These are phyloP conservation scores for Aphanomyces cochlioides DNA, from an alignment of 352 stramenopile species.

Conservation along the genomic window DNA sequence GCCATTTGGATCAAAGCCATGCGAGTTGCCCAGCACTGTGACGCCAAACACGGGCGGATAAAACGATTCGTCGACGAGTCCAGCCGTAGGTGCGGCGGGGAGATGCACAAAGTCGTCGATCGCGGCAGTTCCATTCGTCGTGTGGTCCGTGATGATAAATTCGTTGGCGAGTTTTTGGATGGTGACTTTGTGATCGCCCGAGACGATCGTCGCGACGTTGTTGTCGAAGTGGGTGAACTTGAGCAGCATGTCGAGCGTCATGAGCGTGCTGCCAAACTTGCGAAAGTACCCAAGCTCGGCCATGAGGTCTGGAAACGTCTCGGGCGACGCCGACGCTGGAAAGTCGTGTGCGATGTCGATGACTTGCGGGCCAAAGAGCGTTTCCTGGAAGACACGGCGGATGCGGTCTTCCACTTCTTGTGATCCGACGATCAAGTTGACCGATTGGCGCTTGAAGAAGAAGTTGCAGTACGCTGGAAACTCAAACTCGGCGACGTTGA, in stretches of 20 bases:
- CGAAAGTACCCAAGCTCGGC: slow-evolving; percentile 88
- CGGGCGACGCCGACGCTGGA: slow-evolving; percentile 46
- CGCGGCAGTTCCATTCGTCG: slow-evolving; percentile 37
- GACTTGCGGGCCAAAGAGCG: slow-evolving; percentile 70
- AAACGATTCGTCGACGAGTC: slow-evolving; percentile 66
- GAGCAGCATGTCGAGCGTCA: slow-evolving; percentile 85
- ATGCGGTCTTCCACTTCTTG: slow-evolving; percentile 76
- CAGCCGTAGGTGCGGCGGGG: slow-evolving; percentile 38
- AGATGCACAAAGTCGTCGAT: slow-evolving; percentile 57
- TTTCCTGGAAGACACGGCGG: slow-evolving; percentile 86
- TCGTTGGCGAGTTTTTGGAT: slow-evolving; percentile 61
- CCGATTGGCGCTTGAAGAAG: slow-evolving; percentile 88
- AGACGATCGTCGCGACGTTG: slow-evolving; percentile 49
- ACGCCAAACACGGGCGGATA: slow-evolving; percentile 93
- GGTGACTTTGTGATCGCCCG: slow-evolving; percentile 58
- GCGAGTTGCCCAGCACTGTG: slow-evolving; percentile 93
- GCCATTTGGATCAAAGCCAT: slow-evolving; percentile 93
- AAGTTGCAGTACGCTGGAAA: slow-evolving; percentile 98
- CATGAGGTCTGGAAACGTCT: slow-evolving; percentile 64
- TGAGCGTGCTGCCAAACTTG: slow-evolving; percentile 86
- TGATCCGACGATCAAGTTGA: slow-evolving; percentile 83
- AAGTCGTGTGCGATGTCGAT: slow-evolving; percentile 82
- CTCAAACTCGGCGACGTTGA: slow-evolving; percentile 97
- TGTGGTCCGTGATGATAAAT: slow-evolving; percentile 62
- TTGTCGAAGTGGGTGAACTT: slow-evolving; percentile 85